Percentiles rank a stretch among this genome's conserved stretches.
Evolutionary conservation across 2,329 filamentous ascomycete species (phyloP).

Genomic region (Blastomyces parvus): DNA sequence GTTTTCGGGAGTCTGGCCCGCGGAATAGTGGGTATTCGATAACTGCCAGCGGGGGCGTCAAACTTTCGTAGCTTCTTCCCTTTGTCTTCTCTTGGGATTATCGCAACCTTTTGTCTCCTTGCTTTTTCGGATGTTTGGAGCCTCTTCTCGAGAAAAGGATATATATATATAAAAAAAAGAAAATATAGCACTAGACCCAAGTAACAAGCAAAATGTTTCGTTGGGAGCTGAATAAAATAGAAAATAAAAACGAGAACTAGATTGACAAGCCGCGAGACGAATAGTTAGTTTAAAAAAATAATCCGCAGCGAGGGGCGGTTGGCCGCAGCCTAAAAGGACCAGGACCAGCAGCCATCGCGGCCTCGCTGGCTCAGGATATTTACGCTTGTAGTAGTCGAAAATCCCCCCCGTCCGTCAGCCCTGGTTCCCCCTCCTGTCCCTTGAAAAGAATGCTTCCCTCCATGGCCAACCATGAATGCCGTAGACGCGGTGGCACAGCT

Average conservation of each 20-base stretch:
- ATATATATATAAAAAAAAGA: not conserved
- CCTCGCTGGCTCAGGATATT: not conserved
- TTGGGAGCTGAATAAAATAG: not conserved
- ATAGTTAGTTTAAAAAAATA: not conserved
- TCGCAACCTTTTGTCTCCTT: not conserved
- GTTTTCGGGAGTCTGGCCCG: not conserved
- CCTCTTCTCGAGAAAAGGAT: not conserved
- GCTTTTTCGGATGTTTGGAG: not conserved
- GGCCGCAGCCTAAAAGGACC: not conserved
- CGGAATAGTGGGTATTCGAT: not conserved
- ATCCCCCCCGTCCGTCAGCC: not conserved
- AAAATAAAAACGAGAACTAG: not conserved
- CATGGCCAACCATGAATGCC: not conserved
- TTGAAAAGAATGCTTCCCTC: not conserved
- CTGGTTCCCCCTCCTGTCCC: not conserved
- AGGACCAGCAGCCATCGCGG: not conserved
- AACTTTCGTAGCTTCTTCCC: not conserved
- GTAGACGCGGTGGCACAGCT: conserved; percentile 8
- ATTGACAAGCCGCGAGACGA: not conserved
- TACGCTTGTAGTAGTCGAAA: no score
- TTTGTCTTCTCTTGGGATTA: not conserved
- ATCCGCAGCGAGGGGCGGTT: not conserved
- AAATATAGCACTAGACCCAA: not conserved
- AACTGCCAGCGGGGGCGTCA: not conserved
- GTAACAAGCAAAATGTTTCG: not conserved